Evolutionary conservation across 2,329 filamentous ascomycete genomes (phyloP).

Genomic region (Aspergillus luchuensis): DNA sequence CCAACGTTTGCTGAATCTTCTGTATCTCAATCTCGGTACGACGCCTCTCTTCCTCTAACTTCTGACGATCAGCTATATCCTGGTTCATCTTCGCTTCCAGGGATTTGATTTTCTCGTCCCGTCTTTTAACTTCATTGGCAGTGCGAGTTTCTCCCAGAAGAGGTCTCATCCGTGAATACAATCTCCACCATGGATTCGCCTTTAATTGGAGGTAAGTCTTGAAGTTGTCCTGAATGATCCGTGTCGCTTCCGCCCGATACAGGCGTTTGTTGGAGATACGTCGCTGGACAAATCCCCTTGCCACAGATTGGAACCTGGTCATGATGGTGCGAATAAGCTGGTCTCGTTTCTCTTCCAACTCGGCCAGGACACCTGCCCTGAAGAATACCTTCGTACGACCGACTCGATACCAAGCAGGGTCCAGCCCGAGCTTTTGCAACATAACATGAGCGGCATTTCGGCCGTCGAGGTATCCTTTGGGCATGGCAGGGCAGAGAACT

Average conservation of each 20-base stretch:
- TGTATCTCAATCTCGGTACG: constrained; percentile 85
- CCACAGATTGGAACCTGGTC: constrained; percentile 86
- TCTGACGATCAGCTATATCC: constrained; percentile 73
- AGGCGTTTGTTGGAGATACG: constrained; percentile 88
- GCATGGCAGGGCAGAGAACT: constrained; percentile 85
- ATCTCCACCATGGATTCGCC: constrained; percentile 94
- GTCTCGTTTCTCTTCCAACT: constrained; percentile 94
- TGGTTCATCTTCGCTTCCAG: constrained; percentile 80
- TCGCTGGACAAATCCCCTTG: constrained; percentile 84
- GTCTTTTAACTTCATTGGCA: constrained; percentile 88
- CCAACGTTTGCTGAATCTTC: constrained; percentile 87
- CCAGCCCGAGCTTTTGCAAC: constrained; percentile 83
- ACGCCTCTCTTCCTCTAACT: constrained; percentile 86
- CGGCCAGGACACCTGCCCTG: constrained; percentile 89
- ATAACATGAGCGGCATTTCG: constrained; percentile 83
- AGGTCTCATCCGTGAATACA: constrained; percentile 93
- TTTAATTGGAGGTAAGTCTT: constrained; percentile 87
- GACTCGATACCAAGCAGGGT: constrained; percentile 84
- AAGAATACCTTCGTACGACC: constrained; percentile 98
- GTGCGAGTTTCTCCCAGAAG: constrained; percentile 89
- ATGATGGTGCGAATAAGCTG: constrained; percentile 92
- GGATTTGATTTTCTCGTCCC: constrained; percentile 88
- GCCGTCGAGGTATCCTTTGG: constrained; percentile 86
- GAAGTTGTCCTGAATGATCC: constrained; percentile 94
- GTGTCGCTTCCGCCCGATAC: constrained; percentile 90